Evolutionary conservation across 2,329 filamentous ascomycete species (phyloP), one percentile per base, ranked within the genome.

Genomic region (Cladophialophora chaetospira): DNA sequence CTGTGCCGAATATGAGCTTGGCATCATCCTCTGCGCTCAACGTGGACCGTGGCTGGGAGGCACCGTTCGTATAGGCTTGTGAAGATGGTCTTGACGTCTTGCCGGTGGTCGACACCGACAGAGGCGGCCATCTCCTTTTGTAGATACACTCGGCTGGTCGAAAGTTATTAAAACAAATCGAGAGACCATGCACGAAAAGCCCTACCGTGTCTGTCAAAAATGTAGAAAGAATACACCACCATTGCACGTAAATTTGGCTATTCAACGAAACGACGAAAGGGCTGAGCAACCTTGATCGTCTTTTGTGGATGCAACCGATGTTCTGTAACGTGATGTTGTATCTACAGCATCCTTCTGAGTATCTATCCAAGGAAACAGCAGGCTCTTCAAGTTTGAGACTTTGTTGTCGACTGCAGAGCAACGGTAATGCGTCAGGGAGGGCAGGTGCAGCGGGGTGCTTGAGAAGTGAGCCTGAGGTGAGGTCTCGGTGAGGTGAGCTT

Each of bases 191-290:
- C 25, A 11, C 15, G 17, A 13, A 23, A 19, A 21, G 43, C 31
- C 83, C 71, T 82, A 97, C 94, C 96, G 76, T 99, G 94, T 65
- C 94, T 88, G 77, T 99, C 94, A 73, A 99, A 99, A 71, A 99
- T 97, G 81, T 96, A 96, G 77, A 99, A 96, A 58, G 91, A 92
- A 77, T 95, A 97, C 74, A 97, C 89, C 60, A 88, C 87, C 94
- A 99, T 97, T 70, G 67, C 78, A 72, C 36, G 9, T 6, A 19
- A 11, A 10, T 8, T 8, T 17, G 36, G 15, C 36, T 40, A 11
- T 11, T 21, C 36, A 11, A 11, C 3, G 36, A 40, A 21, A n/a
- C n/a, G n/a, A n/a, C 2, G 6, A 35, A 13, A 2, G 19, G 21
- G 13, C 17, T 11, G 15, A 38, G 21, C 15, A 19, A 15, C 21